Evolutionary conservation across 495 filamentous ascomycete species (phyloP).

Genomic region (Penicillium chermesinum): DNA sequence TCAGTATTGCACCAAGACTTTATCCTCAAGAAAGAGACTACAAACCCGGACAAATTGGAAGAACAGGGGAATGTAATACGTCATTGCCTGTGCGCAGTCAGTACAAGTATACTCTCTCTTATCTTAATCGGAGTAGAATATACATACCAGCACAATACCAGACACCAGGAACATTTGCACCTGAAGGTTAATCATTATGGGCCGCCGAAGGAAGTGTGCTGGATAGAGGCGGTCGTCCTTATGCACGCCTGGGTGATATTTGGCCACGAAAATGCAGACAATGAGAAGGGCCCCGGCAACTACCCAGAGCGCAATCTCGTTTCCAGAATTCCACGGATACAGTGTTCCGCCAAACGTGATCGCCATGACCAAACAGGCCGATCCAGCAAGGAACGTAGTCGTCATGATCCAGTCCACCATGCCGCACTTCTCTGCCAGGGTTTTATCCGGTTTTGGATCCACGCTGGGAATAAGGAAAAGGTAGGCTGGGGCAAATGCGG

Average conservation of each 20-base stretch:
- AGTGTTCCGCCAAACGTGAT: constrained; percentile 2
- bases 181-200: background rate
- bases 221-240: constrained; percentile 2
- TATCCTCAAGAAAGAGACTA: constrained; percentile 1
- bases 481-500: constrained; percentile 2
- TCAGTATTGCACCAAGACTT: background rate
- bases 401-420: constrained; percentile 1
- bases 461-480: background rate
- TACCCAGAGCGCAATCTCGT: background rate
- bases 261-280: constrained; percentile 1
- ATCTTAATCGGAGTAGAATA: background rate
- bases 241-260: constrained; percentile 2
- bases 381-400: background rate
- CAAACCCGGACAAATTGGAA: constrained; percentile 1
- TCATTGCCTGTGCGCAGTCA: background rate
- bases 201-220: background rate
- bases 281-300: background rate
- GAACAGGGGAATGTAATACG: constrained; percentile 3
- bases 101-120: background rate
- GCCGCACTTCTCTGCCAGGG: background rate
- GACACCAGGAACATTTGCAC: constrained; percentile 1
- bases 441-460: background rate
- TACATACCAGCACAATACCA: background rate
- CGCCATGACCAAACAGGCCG: background rate
- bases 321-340: constrained; percentile 1